Percentiles rank a stretch among this genome's conserved stretches.
phyloP scores from a whole-genome alignment of 352 stramenopile genomes.

The Globisporangium lucens region DNA sequence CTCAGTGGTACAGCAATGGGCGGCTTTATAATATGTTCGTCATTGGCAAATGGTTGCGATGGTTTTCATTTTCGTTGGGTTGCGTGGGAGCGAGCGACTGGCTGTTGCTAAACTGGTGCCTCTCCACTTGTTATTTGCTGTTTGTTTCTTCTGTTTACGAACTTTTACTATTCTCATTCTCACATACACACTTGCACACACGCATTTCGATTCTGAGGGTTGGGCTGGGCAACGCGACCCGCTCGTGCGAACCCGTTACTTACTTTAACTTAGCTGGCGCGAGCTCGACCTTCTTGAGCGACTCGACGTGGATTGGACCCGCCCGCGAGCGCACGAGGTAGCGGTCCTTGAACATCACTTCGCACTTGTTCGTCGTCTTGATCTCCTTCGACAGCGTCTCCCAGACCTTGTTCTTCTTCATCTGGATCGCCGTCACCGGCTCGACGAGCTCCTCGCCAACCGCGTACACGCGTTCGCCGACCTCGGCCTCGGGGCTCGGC shows the following conservation, averaged over 20 bases:
- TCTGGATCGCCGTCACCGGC: constrained; percentile 72
- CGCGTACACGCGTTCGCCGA: constrained; percentile 72
- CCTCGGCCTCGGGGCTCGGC: constrained; percentile 51
- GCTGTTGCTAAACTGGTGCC: neutral
- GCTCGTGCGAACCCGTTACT: neutral
- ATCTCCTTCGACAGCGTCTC: constrained; percentile 70
- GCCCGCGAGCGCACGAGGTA: constrained; percentile 52
- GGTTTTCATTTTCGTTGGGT: neutral
- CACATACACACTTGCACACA: constrained; percentile 5
- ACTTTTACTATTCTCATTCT: neutral
- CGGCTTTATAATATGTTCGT: too few species aligned
- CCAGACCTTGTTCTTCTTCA: constrained; percentile 88
- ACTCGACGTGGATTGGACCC: constrained; percentile 57
- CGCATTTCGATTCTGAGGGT: neutral
- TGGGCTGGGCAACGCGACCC: neutral
- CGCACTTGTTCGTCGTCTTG: constrained; percentile 74
- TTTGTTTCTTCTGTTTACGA: neutral
- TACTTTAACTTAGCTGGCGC: constrained; percentile 23
- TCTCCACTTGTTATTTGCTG: neutral
- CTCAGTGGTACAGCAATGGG: too few species aligned
- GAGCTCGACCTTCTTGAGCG: constrained; percentile 49
- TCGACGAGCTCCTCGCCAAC: constrained; percentile 66
- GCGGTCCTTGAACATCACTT: constrained; percentile 68
- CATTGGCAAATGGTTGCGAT: neutral
- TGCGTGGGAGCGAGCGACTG: neutral